Evolutionary conservation across 2,329 filamentous ascomycete genomes (phyloP).

Genomic region (Arthrobotrys iridis): DNA sequence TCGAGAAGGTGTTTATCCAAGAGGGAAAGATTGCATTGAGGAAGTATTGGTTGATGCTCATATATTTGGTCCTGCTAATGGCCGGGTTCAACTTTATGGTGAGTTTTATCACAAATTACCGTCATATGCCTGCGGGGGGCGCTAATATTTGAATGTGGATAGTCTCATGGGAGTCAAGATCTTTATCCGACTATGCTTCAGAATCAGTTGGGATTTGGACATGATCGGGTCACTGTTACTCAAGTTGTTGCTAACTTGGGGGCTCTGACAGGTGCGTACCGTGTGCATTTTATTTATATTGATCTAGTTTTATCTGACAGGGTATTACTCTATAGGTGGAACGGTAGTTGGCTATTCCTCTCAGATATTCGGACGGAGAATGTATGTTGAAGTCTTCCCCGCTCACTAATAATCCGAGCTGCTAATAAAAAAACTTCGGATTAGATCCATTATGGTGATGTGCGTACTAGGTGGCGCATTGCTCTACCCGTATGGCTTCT

Average conservation of each 20-base stretch:
- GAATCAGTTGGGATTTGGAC: slow-evolving; percentile 67
- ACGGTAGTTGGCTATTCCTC: slow-evolving; percentile 78
- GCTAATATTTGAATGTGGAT: neutral
- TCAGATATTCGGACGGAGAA: slow-evolving; percentile 77
- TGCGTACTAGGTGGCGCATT: slow-evolving; percentile 76
- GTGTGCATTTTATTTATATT: neutral
- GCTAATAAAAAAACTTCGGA: neutral
- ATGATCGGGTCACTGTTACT: slow-evolving; percentile 72
- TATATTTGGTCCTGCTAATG: slow-evolving; percentile 87
- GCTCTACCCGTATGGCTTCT: slow-evolving; percentile 84
- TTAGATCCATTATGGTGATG: slow-evolving; percentile 69
- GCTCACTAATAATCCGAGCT: neutral
- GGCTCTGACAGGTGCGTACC: slow-evolving; percentile 66
- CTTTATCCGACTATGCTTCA: slow-evolving; percentile 71
- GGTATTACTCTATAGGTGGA: slow-evolving; percentile 65
- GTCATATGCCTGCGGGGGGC: neutral
- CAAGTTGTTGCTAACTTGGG: slow-evolving; percentile 78
- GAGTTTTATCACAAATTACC: slow-evolving; percentile 11
- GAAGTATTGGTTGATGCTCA: slow-evolving; percentile 80
- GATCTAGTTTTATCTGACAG: neutral
- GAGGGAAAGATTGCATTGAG: slow-evolving; percentile 82
- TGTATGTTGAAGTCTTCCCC: slow-evolving; percentile 11
- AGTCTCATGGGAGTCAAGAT: slow-evolving; percentile 76
- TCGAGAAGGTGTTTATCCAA: slow-evolving; percentile 72
- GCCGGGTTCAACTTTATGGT: slow-evolving; percentile 90